phyloP scores from a whole-genome alignment of 1,284 basidiomycete species.

The Irpex lacteus region DNA sequence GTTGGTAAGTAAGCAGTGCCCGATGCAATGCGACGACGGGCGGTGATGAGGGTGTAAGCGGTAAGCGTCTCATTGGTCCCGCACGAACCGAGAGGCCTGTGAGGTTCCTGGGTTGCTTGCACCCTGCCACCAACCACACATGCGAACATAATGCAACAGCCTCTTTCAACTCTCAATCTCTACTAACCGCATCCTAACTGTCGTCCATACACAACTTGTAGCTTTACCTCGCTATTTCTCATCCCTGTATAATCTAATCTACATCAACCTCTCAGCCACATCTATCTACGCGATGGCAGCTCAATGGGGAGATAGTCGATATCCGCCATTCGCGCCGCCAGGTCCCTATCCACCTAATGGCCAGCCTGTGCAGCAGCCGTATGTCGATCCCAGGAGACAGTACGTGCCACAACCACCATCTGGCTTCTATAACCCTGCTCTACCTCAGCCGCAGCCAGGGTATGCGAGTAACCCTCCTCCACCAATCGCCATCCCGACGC shows the following conservation, averaged over 20 bases:
- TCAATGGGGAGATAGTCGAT: constrained; percentile 13
- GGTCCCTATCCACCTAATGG: constrained; percentile 1
- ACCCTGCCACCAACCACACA: background rate
- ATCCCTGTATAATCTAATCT: background rate
- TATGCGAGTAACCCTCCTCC: constrained; percentile 1
- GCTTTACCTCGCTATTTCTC: background rate
- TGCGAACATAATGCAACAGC: background rate
- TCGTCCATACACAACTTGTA: background rate
- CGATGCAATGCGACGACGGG: background rate
- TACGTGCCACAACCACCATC: constrained; percentile 12
- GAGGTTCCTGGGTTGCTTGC: background rate
- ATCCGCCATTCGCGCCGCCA: constrained; percentile 9
- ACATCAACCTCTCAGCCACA: background rate
- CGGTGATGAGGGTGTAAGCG: background rate
- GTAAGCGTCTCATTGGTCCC: background rate
- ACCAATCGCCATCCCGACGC: constrained; percentile 9
- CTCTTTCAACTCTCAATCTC: background rate
- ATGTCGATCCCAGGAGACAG: constrained; percentile 8
- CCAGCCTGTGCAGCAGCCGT: constrained; percentile 5
- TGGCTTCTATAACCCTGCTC: constrained; percentile 26
- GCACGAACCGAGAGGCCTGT: too few relatives aligned
- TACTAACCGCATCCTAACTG: background rate
- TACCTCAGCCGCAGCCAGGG: constrained; percentile 6
- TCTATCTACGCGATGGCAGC: constrained; percentile 3
- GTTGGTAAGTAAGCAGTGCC: background rate